Base-by-base conservation (phyloP, 495 filamentous ascomycete genomes). In the Aspergillus incahuasiensis region DNA sequence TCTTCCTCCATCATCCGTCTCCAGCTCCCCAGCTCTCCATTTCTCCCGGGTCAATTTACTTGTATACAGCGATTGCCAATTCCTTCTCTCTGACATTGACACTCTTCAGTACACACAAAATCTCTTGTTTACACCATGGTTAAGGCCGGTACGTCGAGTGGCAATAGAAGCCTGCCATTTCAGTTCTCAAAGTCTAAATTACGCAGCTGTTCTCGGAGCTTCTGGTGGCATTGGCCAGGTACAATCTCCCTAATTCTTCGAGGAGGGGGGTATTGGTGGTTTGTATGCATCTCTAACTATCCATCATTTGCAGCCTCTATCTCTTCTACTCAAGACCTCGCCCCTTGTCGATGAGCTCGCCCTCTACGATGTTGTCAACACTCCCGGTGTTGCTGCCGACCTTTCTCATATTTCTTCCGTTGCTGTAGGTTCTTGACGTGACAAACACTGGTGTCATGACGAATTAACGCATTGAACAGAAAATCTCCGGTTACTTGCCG, bases 221-320 rank as follows among this genome's bases (percentile, higher is more conserved):
- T 86, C 94, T 69, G 94, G 94, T 76, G 94, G 94, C 76, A 97
- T 98, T 83, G 94, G 94, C 74, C 94, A 98, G 84, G 94, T 96
- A 19, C 50, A 41, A 20, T 38, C 43, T n/a, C 24, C 43, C 6
- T 35, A 8, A 28, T 28, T 6, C 39, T 43, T 3, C 16, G 3
- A 11, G 12, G 21, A n/a, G n/a, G n/a, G n/a, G n/a, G n/a, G n/a
- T n/a, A n/a, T n/a, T n/a, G n/a, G n/a, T n/a, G n/a, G n/a, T n/a
- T 39, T 47, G 19, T 22, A 30, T 9, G 19, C 22, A 18, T 34
- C 20, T 55, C 56, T 64, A 52, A 67, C 43, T 1, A 13, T 38
- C 8, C 4, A 47, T 9, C 48, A 19, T 54, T n/a, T n/a, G n/a
- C n/a, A 98, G 95, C 94, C 94, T 42, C 79, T 98, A 64, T 97